Percentiles rank a stretch among this genome's conserved stretches.
phyloP scores from a whole-genome alignment of 306 rosid species.

The Ceratonia siliqua region DNA sequence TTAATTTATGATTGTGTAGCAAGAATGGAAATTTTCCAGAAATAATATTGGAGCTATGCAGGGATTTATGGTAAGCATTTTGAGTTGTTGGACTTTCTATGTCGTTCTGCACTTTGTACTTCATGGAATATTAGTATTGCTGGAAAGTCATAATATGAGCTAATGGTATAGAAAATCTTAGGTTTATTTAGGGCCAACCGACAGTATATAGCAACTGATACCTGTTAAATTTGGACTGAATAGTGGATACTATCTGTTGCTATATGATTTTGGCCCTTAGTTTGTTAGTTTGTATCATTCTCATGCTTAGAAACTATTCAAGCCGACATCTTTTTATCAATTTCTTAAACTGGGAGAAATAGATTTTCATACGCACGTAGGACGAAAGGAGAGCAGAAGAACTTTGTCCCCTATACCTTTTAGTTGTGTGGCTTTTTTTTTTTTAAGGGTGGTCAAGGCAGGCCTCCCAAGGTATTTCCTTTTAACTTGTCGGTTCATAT shows the following conservation, averaged over 20 bases:
- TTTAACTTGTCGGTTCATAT: background rate
- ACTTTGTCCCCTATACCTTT: no score
- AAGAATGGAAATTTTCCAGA: constrained; percentile 30
- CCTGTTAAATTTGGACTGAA: no score
- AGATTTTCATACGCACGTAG: background rate
- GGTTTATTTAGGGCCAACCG: no score
- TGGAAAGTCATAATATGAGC: background rate
- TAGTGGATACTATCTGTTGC: no score
- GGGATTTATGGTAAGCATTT: constrained; percentile 32
- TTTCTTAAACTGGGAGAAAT: background rate
- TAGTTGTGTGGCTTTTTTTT: no score
- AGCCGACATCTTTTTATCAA: constrained; percentile 22
- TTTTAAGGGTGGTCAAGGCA: no score
- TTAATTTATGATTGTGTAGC: constrained; percentile 29
- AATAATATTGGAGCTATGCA: constrained; percentile 31
- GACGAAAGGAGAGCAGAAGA: background rate
- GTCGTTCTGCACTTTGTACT: background rate
- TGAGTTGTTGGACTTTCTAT: constrained; percentile 28
- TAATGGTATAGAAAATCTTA: constrained; percentile 32
- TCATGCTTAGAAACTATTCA: background rate
- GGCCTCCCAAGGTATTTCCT: background rate
- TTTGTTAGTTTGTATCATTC: background rate
- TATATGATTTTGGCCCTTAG: background rate
- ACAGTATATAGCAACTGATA: no score
- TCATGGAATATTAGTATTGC: background rate